A percentile compares a stretch with the other conserved stretches of the same genome.
Evolutionary conservation across 108 stramenopile genomes (phyloP).

Genomic region (Ochromonas danica): DNA sequence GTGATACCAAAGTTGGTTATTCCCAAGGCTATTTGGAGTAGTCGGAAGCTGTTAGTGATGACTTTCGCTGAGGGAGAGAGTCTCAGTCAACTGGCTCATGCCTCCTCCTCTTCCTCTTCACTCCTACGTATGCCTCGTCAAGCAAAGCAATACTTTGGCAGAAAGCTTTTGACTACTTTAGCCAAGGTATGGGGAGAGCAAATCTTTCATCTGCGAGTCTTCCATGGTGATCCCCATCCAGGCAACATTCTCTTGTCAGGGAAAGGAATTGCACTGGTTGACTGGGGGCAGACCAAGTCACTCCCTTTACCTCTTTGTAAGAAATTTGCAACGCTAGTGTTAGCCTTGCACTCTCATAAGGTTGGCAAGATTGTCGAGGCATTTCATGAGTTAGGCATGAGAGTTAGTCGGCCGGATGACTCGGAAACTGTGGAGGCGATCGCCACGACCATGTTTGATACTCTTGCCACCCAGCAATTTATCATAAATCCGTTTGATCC

Average conservation of each 20-base stretch:
- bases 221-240: constrained; percentile 74
- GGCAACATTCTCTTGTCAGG: constrained; percentile 62
- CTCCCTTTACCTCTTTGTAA: not conserved
- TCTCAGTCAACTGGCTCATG: constrained; percentile 37
- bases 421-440: constrained; percentile 45
- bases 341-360: not conserved
- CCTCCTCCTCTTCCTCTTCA: no score
- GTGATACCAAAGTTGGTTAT: constrained; percentile 42
- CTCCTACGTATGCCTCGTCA: constrained; percentile 1
- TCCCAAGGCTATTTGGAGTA: constrained; percentile 53
- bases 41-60: constrained; percentile 67
- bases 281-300: constrained; percentile 52
- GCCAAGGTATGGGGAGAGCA: constrained; percentile 57
- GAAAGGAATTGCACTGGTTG: constrained; percentile 46
- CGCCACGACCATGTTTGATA: constrained; percentile 56
- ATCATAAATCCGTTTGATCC: constrained; percentile 49
- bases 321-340: not conserved
- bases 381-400: constrained; percentile 46
- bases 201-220: constrained; percentile 53
- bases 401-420: constrained; percentile 46
- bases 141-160: not conserved
- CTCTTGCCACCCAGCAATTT: constrained; percentile 33
- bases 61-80: constrained; percentile 65
- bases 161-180: not conserved
- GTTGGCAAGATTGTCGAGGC: not conserved